Base-by-base conservation (phyloP, 2,329 filamentous ascomycete genomes). In the Bretziella fagacearum region DNA sequence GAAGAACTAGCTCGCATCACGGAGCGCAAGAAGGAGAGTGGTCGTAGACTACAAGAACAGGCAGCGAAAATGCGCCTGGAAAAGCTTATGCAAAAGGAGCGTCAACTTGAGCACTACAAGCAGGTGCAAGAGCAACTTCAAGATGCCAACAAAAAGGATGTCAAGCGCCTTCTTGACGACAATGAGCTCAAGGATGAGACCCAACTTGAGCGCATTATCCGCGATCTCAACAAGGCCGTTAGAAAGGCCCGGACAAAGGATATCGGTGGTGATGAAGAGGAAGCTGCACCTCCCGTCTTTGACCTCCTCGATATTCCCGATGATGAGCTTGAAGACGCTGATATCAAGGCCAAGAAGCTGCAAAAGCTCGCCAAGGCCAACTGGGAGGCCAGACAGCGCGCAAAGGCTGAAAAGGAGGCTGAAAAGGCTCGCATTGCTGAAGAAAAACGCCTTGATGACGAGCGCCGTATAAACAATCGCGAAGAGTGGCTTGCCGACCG, bases 1-100 rank as follows among this genome's bases (percentile, higher is more conserved):
- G 91, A 96, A 60, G 91, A 98, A 60, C 71, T 98, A 13, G 85
- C 84, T 2, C 73, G 78, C 33, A 84, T 93, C 53, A 86, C 89
- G 8, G 91, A 98, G 66, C 81, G 89, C 59, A 85, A 93, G 58
- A 93, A 93, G 60, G 91, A 98, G 63, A 91, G 85, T 55, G 91
- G 91, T 0, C 73, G 91, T 53, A 73, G 93, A 39, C 60, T 98
- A 22, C 91, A 98, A 61, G 86, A 95, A 56, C 91, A 98, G 62
- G 91, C 91, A 0, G 89, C 89, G 7, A 96, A 94, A 63, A 94
- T 95, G 85, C 80, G 91, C 6, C 67, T 98, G 1, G 91, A 98
- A 54, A 93, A 93, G 56, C 69, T 98, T 40, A 84, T 96, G 60
- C 83, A 84, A 58, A 98, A 98, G 62, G 91, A 98, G 63, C 79